Percentiles rank a stretch among this genome's conserved stretches.
Conservation (phyloP, 2,329 filamentous ascomycete genomes). For the Rhynchosporium secalis region DNA sequence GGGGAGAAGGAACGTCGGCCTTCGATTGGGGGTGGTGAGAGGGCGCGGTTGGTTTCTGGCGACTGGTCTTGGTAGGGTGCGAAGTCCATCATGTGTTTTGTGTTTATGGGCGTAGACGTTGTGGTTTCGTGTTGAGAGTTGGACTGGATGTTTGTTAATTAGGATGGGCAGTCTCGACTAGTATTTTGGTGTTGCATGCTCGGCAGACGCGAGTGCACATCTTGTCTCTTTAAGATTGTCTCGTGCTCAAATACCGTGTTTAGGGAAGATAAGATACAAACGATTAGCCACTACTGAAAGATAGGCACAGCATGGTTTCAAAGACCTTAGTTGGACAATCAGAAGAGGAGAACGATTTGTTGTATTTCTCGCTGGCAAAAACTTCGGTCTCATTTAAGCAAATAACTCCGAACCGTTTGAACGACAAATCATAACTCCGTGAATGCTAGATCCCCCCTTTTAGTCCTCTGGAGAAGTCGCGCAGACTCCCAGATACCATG, state of each 20-base stretch:
- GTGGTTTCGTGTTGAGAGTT: slow-evolving; percentile 7
- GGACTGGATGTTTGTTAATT: background rate
- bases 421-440: slow-evolving; percentile 23
- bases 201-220: slow-evolving; percentile 17
- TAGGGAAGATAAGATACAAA: background rate
- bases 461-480: slow-evolving; percentile 15
- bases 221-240: slow-evolving; percentile 3
- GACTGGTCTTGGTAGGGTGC: slow-evolving; percentile 94
- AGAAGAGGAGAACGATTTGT: background rate
- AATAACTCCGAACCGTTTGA: slow-evolving; percentile 18
- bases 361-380: slow-evolving; percentile 11
- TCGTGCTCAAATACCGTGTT: slow-evolving; percentile 13
- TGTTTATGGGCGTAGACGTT: background rate
- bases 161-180: slow-evolving; percentile 10
- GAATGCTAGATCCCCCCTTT: slow-evolving; percentile 19
- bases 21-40: slow-evolving; percentile 62
- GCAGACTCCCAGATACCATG: slow-evolving; percentile 19
- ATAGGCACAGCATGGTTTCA: background rate
- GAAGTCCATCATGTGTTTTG: slow-evolving; percentile 70
- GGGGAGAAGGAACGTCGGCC: slow-evolving; percentile 54
- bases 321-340: background rate
- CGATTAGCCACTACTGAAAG: background rate
- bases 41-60: slow-evolving; percentile 78
- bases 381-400: background rate
- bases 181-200: background rate